Conservation (phyloP, 164 flowering plant species). For the Nelumbo lutea region DNA sequence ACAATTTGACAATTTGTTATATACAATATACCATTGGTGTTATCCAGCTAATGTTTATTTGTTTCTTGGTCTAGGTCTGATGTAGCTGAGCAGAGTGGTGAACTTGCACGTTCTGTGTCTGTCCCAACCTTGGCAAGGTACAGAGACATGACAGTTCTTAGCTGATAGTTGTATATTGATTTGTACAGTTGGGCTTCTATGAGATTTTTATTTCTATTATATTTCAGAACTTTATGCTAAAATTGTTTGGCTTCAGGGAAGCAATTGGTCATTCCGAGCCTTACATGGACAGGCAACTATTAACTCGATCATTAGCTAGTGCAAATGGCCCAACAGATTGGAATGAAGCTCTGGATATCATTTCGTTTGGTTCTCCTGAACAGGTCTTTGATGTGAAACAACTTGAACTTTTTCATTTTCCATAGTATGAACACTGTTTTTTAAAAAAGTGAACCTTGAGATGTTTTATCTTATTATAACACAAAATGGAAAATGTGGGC, state of each 20-base stretch:
- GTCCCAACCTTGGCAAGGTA: constrained; percentile 59
- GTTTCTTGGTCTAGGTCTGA: constrained; percentile 43
- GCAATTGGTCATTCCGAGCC: constrained; percentile 51
- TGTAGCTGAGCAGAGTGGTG: constrained; percentile 95
- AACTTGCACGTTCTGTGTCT: constrained; percentile 47
- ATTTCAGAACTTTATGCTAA: background rate
- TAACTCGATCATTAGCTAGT: constrained; percentile 36
- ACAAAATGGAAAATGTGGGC: no score
- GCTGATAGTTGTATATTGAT: background rate
- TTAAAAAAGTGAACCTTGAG: no score
- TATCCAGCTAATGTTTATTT: background rate
- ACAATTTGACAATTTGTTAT: no score
- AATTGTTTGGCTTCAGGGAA: constrained; percentile 34
- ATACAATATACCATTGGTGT: background rate
- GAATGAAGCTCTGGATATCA: constrained; percentile 96
- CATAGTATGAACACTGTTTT: background rate
- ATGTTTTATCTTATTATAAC: no score
- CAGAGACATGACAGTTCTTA: background rate
- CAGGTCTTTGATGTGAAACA: constrained; percentile 41
- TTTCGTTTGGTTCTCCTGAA: constrained; percentile 79
- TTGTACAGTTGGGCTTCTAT: background rate
- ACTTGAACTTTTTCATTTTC: background rate
- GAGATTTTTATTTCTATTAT: background rate
- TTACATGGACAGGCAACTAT: constrained; percentile 47
- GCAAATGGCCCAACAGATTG: constrained; percentile 79